These are phyloP conservation scores for Sicyos baderoa DNA, from an alignment of 306 rosid genomes.

Conservation along the genomic window DNA sequence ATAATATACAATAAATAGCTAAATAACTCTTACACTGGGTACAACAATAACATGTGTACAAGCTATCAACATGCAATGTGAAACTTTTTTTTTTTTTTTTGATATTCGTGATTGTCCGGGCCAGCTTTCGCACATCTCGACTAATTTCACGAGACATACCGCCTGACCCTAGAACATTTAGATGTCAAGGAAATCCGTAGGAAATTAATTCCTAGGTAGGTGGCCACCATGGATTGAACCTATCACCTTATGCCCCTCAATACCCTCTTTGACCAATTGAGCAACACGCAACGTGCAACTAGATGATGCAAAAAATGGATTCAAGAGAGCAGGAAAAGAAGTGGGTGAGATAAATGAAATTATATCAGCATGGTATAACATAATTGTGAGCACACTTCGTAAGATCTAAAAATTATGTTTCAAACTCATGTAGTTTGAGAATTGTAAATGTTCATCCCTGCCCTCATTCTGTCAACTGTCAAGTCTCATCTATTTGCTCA, in stretches of 20 bases:
- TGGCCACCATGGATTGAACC: too few species aligned
- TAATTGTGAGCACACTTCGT: background rate
- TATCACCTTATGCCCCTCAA: too few species aligned
- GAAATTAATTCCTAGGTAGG: too few species aligned
- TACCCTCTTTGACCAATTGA: too few species aligned
- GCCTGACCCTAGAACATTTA: too few species aligned
- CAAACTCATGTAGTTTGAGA: background rate
- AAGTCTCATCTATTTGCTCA: background rate
- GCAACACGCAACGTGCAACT: background rate
- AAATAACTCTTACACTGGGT: background rate
- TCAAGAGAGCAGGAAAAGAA: background rate
- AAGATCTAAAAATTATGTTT: background rate
- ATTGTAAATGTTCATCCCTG: constrained; percentile 4
- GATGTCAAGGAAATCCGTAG: too few species aligned
- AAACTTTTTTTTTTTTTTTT: too few species aligned
- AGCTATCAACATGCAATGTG: background rate
- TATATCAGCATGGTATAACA: background rate
- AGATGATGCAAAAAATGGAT: constrained; percentile 8
- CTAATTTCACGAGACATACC: too few species aligned
- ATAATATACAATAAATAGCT: too few species aligned
- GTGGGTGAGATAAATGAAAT: background rate
- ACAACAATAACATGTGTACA: background rate
- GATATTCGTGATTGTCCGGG: too few species aligned
- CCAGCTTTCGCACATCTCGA: too few species aligned
- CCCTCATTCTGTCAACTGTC: background rate